Conservation (phyloP, 257 asterid species). For the Lithospermum erythrorhizon region DNA sequence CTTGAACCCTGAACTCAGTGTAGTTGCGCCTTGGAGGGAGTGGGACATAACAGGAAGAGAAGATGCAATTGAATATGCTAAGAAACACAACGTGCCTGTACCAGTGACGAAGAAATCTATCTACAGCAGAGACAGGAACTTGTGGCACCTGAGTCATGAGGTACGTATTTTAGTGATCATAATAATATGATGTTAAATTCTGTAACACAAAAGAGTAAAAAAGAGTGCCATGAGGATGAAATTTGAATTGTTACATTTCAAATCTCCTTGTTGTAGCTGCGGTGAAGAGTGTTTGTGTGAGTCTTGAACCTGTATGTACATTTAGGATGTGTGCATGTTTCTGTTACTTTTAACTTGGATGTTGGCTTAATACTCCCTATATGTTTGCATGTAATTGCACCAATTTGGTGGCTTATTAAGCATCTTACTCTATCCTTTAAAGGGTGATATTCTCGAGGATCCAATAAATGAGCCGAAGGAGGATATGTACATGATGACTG, state of each 20-base stretch:
- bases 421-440: conserved; percentile 3
- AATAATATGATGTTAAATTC: not conserved
- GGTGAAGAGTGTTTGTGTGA: too few relatives aligned
- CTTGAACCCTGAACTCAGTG: conserved; percentile 84
- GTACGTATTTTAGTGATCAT: conserved; percentile 17
- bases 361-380: not conserved
- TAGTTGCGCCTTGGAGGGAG: conserved; percentile 99
- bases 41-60: conserved; percentile 96
- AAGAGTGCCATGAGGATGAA: not conserved
- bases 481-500: conserved; percentile 91
- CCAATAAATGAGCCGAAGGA: conserved; percentile 91
- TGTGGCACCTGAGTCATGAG: conserved; percentile 99
- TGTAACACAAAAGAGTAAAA: not conserved
- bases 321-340: not conserved
- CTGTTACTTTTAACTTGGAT: not conserved
- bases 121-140: conserved; percentile 94
- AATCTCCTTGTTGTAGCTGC: too few relatives aligned
- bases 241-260: too few relatives aligned
- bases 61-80: conserved; percentile 93
- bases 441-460: conserved; percentile 94
- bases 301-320: too few relatives aligned
- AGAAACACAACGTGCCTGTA: conserved; percentile 80
- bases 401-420: not conserved
- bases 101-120: conserved; percentile 94
- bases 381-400: not conserved